These are phyloP conservation scores for Kwoniella newhampshirensis DNA, from an alignment of 768 basidiomycete species.

Conservation along the genomic window DNA sequence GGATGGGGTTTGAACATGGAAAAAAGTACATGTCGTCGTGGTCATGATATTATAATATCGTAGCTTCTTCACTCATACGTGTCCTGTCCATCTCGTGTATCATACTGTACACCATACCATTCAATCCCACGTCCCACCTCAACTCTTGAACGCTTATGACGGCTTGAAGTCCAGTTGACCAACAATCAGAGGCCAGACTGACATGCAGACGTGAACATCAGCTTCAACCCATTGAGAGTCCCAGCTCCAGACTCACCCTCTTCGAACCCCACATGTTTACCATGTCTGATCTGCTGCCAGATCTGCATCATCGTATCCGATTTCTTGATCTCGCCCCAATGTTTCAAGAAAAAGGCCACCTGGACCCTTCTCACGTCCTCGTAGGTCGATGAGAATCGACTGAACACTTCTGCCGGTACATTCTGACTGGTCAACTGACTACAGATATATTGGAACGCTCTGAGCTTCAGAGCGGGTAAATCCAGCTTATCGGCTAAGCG, in stretches of 20 bases:
- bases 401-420: conserved; percentile 82
- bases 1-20: no score
- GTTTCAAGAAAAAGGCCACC: conserved; percentile 72
- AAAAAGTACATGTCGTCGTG: no score
- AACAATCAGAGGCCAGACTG: conserved; percentile 47
- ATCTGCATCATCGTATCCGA: conserved; percentile 79
- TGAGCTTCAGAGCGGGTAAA: conserved; percentile 68
- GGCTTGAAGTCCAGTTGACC: conserved; percentile 44
- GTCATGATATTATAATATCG: no score
- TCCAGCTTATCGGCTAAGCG: conserved; percentile 76
- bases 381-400: conserved; percentile 76
- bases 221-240: neutral
- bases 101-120: no score
- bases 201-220: conserved; percentile 2
- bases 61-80: no score
- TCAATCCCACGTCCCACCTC: no score
- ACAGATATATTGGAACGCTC: conserved; percentile 77
- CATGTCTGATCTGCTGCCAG: conserved; percentile 79
- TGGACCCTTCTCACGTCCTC: conserved; percentile 77
- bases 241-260: conserved; percentile 55
- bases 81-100: no score
- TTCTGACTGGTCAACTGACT: conserved; percentile 74
- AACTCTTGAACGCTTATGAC: conserved; percentile 23
- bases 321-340: conserved; percentile 79
- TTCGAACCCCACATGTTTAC: conserved; percentile 82